phyloP scores from a whole-genome alignment of 2,329 filamentous ascomycete genomes.

The Cercospora citrullina region DNA sequence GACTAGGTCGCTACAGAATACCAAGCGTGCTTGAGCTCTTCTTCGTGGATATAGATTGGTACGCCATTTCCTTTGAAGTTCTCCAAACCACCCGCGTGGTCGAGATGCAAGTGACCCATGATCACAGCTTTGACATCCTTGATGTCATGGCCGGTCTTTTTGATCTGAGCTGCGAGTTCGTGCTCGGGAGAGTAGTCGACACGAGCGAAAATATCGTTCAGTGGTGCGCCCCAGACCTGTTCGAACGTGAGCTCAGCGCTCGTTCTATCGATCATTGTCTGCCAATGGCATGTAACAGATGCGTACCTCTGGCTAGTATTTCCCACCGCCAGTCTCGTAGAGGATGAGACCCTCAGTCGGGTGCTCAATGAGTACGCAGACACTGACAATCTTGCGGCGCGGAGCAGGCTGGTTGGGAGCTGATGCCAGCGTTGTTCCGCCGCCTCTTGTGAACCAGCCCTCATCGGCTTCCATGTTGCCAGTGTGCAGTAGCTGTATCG shows the following conservation, averaged over 20 bases:
- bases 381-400: conserved; percentile 38
- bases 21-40: conserved; percentile 42
- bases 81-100: conserved; percentile 42
- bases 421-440: conserved; percentile 34
- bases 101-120: conserved; percentile 40
- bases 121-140: conserved; percentile 42
- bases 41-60: conserved; percentile 42
- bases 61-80: conserved; percentile 39
- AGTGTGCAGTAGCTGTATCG: conserved; percentile 36
- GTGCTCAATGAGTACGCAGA: conserved; percentile 34
- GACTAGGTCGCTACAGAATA: conserved; percentile 41
- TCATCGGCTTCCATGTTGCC: conserved; percentile 42
- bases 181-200: conserved; percentile 31
- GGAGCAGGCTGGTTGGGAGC: conserved; percentile 32
- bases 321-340: conserved; percentile 40
- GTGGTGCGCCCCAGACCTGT: conserved; percentile 29
- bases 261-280: too few species aligned
- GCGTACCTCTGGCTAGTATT: conserved; percentile 39
- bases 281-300: too few species aligned
- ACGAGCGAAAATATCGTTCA: conserved; percentile 40
- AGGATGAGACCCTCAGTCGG: conserved; percentile 28
- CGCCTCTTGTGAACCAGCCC: conserved; percentile 40
- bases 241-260: not conserved
- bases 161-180: conserved; percentile 26
- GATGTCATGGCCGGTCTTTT: conserved; percentile 38